Evolutionary conservation across 345 rosid genomes (phyloP), one percentile per base, ranked within the genome.

Genomic region (Triadica sebifera): DNA sequence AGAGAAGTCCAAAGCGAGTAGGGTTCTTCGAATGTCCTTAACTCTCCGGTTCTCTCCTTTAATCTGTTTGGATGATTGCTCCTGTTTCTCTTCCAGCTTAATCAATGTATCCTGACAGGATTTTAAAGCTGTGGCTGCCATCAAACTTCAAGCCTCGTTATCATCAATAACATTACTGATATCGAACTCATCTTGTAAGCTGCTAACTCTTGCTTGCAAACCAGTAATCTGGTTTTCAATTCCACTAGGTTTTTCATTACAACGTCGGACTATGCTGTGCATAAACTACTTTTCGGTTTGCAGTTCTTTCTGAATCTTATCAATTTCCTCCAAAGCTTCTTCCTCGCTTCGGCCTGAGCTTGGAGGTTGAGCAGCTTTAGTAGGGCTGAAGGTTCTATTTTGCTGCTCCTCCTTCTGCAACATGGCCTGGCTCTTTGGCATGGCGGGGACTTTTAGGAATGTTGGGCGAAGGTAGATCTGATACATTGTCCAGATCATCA

Each of bases 211-310:
- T 47, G 76, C 84, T 77, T 90, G 94, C 90, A 86, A 79, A 65
- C 90, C 89, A 61, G 70, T 70, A n/a, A 91, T 83, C 65, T 74
- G 83, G 60, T 80, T 70, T 43, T 93, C 99, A 46, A 93, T 83
- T 43, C 81, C 89, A 86, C 87, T 81, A 55, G 84, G 85, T 80
- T 86, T 90, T 20, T 72, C 78, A 57, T 75, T 82, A 52, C 86
- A 88, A 8, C 81, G 75, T 50, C 89, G 91, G 29, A 75, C 86
- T 5, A 86, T 81, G 80, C 85, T 89, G 77, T 87, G 83, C 29
- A 87, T 81, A 67, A 89, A 91, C 86, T 90, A 97, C 78, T 84
- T 91, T 55, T 92, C 97, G 0, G 91, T 90, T 77, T 92, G 98
- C 25, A 92, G 69, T 0, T 80, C 91, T 57, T 92, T 92, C 81